Conservation (phyloP, 306 rosid species). For the Castanea sativa region DNA sequence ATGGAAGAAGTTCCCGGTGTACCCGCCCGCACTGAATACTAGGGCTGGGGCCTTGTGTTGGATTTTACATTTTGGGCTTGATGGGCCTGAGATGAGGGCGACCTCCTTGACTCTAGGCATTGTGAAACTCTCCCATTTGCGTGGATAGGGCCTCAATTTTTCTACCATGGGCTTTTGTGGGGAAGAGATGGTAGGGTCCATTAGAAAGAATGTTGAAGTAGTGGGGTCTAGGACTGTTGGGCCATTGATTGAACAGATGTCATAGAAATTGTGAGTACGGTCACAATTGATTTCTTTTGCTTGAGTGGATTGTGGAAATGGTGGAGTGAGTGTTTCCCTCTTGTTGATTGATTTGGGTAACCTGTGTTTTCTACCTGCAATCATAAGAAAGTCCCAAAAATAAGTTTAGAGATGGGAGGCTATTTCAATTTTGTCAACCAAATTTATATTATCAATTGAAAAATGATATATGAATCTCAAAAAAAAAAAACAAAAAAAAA, state of each 20-base stretch:
- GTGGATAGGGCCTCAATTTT: conserved; percentile 4
- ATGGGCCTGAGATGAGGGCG: too few relatives aligned
- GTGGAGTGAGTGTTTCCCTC: background rate
- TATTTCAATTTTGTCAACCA: too few relatives aligned
- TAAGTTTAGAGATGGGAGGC: too few relatives aligned
- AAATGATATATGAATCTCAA: too few relatives aligned
- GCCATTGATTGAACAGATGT: background rate
- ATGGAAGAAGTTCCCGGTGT: conserved; percentile 53
- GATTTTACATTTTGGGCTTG: too few relatives aligned
- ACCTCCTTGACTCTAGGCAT: conserved; percentile 12
- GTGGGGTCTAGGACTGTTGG: conserved; percentile 6
- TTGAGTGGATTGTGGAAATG: background rate
- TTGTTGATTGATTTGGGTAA: background rate
- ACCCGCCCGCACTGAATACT: conserved; percentile 41
- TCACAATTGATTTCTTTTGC: background rate
- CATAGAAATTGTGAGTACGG: background rate
- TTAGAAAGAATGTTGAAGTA: background rate
- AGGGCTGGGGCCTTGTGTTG: too few relatives aligned
- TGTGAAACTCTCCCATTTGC: background rate
- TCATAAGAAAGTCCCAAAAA: too few relatives aligned
- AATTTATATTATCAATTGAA: too few relatives aligned
- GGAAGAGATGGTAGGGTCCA: background rate
- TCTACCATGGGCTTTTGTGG: background rate
- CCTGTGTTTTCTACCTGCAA: too few relatives aligned
- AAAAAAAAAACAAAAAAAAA: too few relatives aligned